Evolutionary conservation across 495 filamentous ascomycete species (phyloP).

Genomic region (Hyaloscypha variabilis): DNA sequence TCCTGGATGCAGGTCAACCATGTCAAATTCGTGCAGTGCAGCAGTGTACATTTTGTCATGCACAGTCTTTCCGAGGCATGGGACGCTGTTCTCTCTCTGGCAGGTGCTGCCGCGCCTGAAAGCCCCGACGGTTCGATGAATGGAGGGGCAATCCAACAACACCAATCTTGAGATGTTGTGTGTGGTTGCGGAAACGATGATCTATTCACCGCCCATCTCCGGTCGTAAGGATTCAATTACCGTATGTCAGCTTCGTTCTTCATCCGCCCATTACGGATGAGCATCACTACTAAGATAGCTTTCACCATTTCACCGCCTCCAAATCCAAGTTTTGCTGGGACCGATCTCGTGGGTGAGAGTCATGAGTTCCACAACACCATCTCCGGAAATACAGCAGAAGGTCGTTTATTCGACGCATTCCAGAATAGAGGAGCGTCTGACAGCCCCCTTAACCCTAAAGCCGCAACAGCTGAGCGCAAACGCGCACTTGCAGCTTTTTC

Average conservation of each 20-base stretch:
- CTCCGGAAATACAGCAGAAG: constrained; percentile 9
- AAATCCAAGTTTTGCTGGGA: background rate
- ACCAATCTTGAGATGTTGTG: background rate
- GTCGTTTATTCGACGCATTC: background rate
- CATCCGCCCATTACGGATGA: background rate
- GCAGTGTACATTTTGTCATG: background rate
- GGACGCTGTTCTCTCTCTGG: constrained; percentile 16
- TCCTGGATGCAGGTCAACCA: background rate
- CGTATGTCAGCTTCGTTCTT: background rate
- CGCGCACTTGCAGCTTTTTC: constrained; percentile 10
- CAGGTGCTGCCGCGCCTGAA: constrained; percentile 19
- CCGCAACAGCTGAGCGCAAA: constrained; percentile 12
- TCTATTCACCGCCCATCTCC: constrained; percentile 5
- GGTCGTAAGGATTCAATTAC: background rate
- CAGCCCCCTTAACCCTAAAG: background rate
- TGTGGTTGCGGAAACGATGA: background rate
- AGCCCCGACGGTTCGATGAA: constrained; percentile 1
- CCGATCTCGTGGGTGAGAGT: background rate
- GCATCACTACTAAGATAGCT: background rate
- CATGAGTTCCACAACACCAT: constrained; percentile 17
- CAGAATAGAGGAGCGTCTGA: background rate
- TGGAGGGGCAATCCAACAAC: constrained; percentile 3
- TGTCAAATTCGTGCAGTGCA: background rate
- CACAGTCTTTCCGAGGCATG: constrained; percentile 19
- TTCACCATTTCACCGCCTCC: constrained; percentile 11